phyloP scores from a whole-genome alignment of 108 stramenopile species.

The Skeletonema costatum region DNA sequence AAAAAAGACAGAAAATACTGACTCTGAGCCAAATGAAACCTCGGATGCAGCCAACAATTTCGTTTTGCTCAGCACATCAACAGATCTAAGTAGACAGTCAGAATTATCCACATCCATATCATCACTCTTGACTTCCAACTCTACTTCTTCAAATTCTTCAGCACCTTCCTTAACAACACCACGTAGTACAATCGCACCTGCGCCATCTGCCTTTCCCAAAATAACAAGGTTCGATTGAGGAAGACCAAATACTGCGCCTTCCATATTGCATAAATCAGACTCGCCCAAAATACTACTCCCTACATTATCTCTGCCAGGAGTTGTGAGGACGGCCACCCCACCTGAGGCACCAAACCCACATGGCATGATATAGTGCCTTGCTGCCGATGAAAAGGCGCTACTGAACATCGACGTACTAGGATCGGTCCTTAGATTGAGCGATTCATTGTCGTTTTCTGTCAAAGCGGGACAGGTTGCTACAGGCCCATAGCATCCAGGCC shows the following conservation, averaged over 20 bases:
- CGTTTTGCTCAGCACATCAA: constrained; percentile 37
- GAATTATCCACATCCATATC: constrained; percentile 25
- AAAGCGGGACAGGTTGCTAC: constrained; percentile 36
- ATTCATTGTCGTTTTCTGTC: constrained; percentile 17
- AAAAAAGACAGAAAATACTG: constrained; percentile 35
- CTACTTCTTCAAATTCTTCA: constrained; percentile 53
- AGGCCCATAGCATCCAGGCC: constrained; percentile 75
- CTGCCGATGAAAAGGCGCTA: constrained; percentile 37
- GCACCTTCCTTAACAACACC: constrained; percentile 27
- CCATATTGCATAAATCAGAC: constrained; percentile 62
- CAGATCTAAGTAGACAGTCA: constrained; percentile 17
- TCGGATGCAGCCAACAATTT: constrained; percentile 37
- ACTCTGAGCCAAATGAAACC: constrained; percentile 14
- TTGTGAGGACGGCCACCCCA: constrained; percentile 69
- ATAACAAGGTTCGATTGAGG: constrained; percentile 60
- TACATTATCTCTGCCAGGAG: constrained; percentile 71
- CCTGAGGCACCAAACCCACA: constrained; percentile 85
- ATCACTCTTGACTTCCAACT: constrained; percentile 10
- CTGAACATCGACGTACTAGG: constrained; percentile 16
- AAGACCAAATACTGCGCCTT: constrained; percentile 57
- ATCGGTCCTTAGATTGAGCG: background rate
- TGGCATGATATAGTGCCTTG: constrained; percentile 66
- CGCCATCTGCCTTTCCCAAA: constrained; percentile 50
- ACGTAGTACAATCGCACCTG: constrained; percentile 32
- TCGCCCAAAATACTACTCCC: constrained; percentile 66